Conservation (phyloP, 768 basidiomycete species). For the Mycena latifolia region DNA sequence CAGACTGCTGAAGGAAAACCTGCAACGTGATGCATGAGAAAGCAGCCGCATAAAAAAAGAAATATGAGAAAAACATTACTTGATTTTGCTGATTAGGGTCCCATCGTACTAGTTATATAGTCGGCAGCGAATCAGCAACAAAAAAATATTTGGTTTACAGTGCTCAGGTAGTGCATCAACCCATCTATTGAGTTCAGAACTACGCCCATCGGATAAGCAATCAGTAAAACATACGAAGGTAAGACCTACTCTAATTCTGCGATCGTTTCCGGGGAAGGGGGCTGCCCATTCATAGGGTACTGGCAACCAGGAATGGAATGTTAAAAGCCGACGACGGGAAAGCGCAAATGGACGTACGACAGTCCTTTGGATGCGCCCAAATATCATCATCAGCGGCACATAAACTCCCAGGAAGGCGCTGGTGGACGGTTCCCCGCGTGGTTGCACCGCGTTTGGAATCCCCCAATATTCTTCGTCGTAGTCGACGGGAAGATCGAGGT, state of each 20-base stretch:
- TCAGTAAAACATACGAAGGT: not conserved
- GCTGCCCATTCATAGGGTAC: constrained; percentile 17
- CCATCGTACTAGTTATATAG: constrained; percentile 26
- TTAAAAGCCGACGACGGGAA: not conserved
- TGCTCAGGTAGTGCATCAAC: constrained; percentile 20
- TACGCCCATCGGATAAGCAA: not conserved
- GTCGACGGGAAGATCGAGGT: constrained; percentile 75
- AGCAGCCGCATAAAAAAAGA: not conserved
- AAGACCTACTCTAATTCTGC: constrained; percentile 19
- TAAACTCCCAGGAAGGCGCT: constrained; percentile 7
- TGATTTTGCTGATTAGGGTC: constrained; percentile 26
- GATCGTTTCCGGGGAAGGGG: not conserved
- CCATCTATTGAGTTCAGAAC: constrained; percentile 31
- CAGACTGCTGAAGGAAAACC: constrained; percentile 32
- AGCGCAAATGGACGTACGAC: constrained; percentile 1
- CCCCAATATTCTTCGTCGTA: constrained; percentile 41
- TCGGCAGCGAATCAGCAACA: no score
- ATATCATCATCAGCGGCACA: constrained; percentile 17
- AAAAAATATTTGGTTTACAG: constrained; percentile 5
- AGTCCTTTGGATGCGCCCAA: constrained; percentile 17
- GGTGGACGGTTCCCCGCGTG: not conserved
- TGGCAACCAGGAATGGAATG: not conserved
- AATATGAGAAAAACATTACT: no score
- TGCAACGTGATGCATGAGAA: not conserved
- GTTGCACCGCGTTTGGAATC: not conserved